Evolutionary conservation across 345 rosid species (phyloP).

Genomic region (Raphanus sativus): DNA sequence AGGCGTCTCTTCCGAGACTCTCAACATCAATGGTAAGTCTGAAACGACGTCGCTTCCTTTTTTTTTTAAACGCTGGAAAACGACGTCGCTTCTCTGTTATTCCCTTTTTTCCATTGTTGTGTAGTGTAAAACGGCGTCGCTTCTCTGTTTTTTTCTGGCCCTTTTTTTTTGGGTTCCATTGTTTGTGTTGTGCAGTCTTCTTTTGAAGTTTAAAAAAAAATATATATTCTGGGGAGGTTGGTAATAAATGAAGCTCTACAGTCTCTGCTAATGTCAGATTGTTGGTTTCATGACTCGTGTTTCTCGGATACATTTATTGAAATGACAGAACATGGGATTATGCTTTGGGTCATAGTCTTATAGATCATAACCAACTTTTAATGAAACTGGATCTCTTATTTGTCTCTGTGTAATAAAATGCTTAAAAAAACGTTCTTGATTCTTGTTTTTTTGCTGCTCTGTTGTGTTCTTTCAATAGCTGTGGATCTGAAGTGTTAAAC

Average conservation of each 20-base stretch:
- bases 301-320: neutral
- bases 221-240: neutral
- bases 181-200: neutral
- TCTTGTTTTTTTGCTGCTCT: neutral
- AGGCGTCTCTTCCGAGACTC: constrained; percentile 63
- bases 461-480: neutral
- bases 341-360: neutral
- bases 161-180: neutral
- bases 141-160: neutral
- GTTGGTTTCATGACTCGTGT: neutral
- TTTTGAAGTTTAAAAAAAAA: too few species aligned
- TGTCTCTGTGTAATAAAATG: neutral
- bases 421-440: neutral
- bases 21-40: constrained; percentile 72
- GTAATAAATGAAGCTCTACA: constrained; percentile 20
- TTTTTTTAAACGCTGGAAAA: too few species aligned
- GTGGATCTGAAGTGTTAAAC: neutral
- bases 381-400: neutral
- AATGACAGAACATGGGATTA: neutral
- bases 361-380: neutral
- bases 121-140: too few species aligned
- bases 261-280: constrained; percentile 12
- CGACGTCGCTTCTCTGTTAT: too few species aligned
- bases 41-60: constrained; percentile 1
- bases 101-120: neutral